Evolutionary conservation across 2,329 filamentous ascomycete species (phyloP).

Genomic region (Stylonectria norvegica): DNA sequence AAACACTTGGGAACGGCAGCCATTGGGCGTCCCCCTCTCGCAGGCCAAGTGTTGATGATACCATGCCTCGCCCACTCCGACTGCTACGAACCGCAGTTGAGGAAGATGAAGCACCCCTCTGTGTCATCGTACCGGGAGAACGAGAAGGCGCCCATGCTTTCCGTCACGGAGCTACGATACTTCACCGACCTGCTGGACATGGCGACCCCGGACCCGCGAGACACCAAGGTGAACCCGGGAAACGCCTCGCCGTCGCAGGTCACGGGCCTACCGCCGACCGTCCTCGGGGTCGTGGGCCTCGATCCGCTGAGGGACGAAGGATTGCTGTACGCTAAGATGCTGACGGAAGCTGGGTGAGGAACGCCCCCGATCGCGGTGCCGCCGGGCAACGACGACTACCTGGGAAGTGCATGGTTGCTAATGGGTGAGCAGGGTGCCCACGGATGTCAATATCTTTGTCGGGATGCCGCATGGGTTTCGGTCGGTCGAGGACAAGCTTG

Average conservation of each 20-base stretch:
- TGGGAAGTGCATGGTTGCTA: no score
- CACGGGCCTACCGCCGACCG: slow-evolving; percentile 40
- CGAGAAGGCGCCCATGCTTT: slow-evolving; percentile 47
- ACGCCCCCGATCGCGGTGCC: no score
- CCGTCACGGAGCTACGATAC: slow-evolving; percentile 23
- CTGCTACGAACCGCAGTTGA: slow-evolving; percentile 26
- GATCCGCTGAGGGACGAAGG: slow-evolving; percentile 48
- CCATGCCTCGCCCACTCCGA: slow-evolving; percentile 36
- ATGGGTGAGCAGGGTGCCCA: slow-evolving; percentile 18
- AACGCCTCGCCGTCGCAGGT: slow-evolving; percentile 30
- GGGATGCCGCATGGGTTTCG: slow-evolving; percentile 13
- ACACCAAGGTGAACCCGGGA: slow-evolving; percentile 40
- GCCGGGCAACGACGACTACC: no score
- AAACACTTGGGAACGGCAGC: slow-evolving; percentile 31
- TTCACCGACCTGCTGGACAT: slow-evolving; percentile 29
- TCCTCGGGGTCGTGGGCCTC: slow-evolving; percentile 42
- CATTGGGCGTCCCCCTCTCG: slow-evolving; percentile 30
- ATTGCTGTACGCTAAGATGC: slow-evolving; percentile 41
- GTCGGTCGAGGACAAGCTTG: slow-evolving; percentile 7
- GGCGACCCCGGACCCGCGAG: slow-evolving; percentile 21
- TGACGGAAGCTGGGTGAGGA: slow-evolving; percentile 42
- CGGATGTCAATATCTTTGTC: slow-evolving; percentile 11
- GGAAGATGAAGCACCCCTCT: slow-evolving; percentile 34
- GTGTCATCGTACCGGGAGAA: slow-evolving; percentile 45
- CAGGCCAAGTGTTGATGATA: slow-evolving; percentile 52